phyloP scores from a whole-genome alignment of 169 alveolate genomes.

The Pseudocohnilembus persalinus region DNA sequence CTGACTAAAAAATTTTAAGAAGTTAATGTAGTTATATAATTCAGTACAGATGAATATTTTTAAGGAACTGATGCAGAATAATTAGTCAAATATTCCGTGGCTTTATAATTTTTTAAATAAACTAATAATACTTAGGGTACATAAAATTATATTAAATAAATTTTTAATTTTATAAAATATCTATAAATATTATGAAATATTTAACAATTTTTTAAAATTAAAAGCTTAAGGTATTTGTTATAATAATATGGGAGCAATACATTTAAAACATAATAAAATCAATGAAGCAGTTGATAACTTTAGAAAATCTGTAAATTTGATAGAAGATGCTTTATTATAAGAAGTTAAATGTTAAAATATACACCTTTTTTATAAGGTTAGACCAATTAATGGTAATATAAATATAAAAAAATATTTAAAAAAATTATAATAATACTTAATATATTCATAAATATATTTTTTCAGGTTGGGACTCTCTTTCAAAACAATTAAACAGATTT shows the following conservation, averaged over 20 bases:
- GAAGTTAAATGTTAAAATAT: neutral
- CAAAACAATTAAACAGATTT: neutral
- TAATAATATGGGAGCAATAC: neutral
- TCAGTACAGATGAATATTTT: neutral
- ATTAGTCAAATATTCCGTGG: neutral
- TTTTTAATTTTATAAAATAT: too few relatives aligned
- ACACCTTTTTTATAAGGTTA: neutral
- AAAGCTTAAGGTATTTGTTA: neutral
- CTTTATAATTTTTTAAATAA: neutral
- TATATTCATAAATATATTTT: too few relatives aligned
- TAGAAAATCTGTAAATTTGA: too few relatives aligned
- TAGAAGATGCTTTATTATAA: neutral
- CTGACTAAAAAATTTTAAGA: neutral
- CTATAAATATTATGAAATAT: too few relatives aligned
- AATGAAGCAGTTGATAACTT: neutral
- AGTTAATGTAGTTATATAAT: neutral
- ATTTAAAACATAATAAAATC: too few relatives aligned
- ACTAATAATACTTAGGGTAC: neutral
- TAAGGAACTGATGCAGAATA: neutral
- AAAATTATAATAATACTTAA: too few relatives aligned
- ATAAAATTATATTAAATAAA: too few relatives aligned
- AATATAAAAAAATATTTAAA: too few relatives aligned
- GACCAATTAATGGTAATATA: neutral
- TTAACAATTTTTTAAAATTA: too few relatives aligned
- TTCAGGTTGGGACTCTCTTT: neutral